A percentile compares a stretch with the other conserved stretches of the same genome.
These are phyloP conservation scores for Albizia julibrissin DNA, from an alignment of 306 rosid species.

Conservation along the genomic window DNA sequence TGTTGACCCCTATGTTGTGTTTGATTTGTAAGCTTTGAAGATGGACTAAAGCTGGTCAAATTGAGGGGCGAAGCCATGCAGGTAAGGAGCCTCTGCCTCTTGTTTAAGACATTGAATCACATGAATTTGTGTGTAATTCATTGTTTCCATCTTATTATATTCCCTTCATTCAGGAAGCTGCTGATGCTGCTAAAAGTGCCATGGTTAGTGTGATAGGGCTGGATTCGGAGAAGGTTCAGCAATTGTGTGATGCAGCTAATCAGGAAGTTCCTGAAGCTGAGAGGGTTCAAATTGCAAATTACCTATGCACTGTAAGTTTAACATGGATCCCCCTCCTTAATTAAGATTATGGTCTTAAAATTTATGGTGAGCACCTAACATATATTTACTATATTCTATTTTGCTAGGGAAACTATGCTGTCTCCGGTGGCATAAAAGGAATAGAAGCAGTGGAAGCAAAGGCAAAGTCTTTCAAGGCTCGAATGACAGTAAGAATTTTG, in stretches of 20 bases:
- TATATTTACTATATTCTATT: conserved; percentile 14
- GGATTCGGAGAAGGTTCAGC: conserved; percentile 91
- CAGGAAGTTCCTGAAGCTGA: conserved; percentile 81
- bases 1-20: conserved; percentile 34
- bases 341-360: conserved; percentile 22
- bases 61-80: conserved; percentile 99
- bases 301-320: conserved; percentile 79
- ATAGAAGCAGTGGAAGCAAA: conserved; percentile 86
- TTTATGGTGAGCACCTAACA: conserved; percentile 4
- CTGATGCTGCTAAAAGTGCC: conserved; percentile 82
- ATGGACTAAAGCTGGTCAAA: conserved; percentile 96
- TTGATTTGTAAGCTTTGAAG: conserved; percentile 76
- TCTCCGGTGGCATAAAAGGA: conserved; percentile 97
- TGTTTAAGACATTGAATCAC: conserved; percentile 23
- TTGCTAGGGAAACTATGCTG: conserved; percentile 91
- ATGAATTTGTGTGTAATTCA: not conserved
- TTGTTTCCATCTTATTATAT: conserved; percentile 4
- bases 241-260: conserved; percentile 92
- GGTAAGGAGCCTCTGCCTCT: conserved; percentile 49
- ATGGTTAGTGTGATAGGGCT: conserved; percentile 94
- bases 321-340: conserved; percentile 24
- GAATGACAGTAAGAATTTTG: conserved; percentile 75
- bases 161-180: conserved; percentile 69
- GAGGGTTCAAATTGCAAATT: conserved; percentile 96
- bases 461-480: conserved; percentile 99